A percentile compares a stretch with the other conserved stretches of the same genome.
Conservation (phyloP, 768 basidiomycete genomes). For the Tricholoma terreum region DNA sequence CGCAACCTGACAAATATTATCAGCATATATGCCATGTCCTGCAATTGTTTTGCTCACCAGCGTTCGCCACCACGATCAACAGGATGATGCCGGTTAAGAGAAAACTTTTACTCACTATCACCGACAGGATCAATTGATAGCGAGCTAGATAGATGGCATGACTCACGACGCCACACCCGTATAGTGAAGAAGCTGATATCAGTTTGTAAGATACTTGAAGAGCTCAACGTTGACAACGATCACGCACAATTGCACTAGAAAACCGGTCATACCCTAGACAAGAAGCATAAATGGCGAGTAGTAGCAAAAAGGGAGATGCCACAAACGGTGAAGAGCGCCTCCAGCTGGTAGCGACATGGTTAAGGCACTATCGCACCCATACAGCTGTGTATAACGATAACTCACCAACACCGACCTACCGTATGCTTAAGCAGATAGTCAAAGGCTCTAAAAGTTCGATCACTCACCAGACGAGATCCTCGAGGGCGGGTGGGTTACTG, state of each 20-base stretch:
- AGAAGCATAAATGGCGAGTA: neutral
- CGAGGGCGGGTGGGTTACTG: constrained; percentile 24
- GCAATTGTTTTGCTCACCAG: constrained; percentile 19
- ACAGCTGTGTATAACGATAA: too few species aligned
- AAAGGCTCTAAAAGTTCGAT: neutral
- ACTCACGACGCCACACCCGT: constrained; percentile 47
- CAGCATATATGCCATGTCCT: neutral
- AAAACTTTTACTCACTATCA: constrained; percentile 39
- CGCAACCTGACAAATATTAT: constrained; percentile 22
- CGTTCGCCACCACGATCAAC: constrained; percentile 29
- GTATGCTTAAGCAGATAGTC: too few species aligned
- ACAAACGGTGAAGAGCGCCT: constrained; percentile 45
- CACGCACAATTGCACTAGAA: constrained; percentile 45
- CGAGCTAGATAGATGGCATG: neutral
- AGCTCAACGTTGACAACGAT: constrained; percentile 15
- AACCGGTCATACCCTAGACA: constrained; percentile 45
- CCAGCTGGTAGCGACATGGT: constrained; percentile 29
- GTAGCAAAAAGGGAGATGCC: neutral
- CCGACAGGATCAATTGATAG: neutral
- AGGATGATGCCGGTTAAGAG: constrained; percentile 30
- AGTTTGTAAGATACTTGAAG: neutral
- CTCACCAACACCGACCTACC: neutral
- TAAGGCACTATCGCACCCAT: neutral
- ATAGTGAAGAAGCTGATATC: constrained; percentile 42
- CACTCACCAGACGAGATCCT: constrained; percentile 25